Percentiles rank a stretch among this genome's conserved stretches.
Evolutionary conservation across 2,329 filamentous ascomycete species (phyloP).

Genomic region (Trichoderma sp.): DNA sequence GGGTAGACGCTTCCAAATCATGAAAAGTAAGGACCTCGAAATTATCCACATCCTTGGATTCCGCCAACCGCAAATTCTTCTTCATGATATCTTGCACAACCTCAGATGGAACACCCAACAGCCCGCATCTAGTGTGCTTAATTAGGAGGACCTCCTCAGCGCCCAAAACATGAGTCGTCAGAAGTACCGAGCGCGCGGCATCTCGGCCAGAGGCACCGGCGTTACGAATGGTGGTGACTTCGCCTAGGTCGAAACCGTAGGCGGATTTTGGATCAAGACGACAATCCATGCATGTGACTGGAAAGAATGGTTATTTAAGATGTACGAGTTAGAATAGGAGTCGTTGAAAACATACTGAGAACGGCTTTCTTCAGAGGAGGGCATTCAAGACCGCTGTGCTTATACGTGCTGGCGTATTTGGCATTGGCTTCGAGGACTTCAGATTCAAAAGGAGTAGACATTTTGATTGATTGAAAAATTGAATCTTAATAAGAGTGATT

Average conservation of each 20-base stretch:
- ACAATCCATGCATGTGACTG: conserved; percentile 11
- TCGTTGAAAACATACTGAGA: neutral
- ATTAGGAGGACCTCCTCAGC: neutral
- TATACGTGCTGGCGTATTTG: conserved; percentile 5
- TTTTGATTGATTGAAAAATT: neutral
- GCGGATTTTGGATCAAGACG: neutral
- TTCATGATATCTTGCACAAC: neutral
- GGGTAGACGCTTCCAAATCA: neutral
- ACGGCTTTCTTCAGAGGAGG: neutral
- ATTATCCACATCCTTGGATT: neutral
- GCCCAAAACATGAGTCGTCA: neutral
- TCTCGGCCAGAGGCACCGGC: neutral
- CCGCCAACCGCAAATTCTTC: neutral
- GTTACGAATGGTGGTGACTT: conserved; percentile 3
- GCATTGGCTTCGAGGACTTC: neutral
- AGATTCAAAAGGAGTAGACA: conserved; percentile 1
- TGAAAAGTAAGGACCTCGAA: neutral
- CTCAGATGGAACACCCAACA: neutral
- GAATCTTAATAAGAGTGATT: too few relatives aligned
- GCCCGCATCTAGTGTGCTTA: neutral
- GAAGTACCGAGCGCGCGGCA: neutral
- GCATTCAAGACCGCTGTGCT: conserved; percentile 8
- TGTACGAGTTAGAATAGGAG: rapidly evolving
- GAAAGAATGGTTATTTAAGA: neutral
- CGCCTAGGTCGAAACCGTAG: neutral